Percentiles rank a stretch among this genome's conserved stretches.
These are phyloP conservation scores for Cladophialophora bantiana DNA, from an alignment of 2,329 filamentous ascomycete species.

Conservation along the genomic window DNA sequence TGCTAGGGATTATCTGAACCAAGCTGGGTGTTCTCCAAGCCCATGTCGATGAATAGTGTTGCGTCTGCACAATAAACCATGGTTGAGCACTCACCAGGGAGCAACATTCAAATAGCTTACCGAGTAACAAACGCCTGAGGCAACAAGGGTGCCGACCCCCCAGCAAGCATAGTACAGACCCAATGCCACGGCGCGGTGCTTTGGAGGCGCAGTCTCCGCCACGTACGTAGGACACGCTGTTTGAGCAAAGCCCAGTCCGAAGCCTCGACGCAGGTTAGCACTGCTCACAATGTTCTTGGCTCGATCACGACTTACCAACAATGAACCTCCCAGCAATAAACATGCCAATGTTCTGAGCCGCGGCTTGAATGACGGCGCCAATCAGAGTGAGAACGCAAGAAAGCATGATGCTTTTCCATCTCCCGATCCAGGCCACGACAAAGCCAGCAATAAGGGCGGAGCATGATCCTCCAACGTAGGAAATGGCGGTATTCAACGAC, in stretches of 20 bases:
- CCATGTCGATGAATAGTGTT: constrained; percentile 47
- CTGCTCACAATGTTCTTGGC: neutral
- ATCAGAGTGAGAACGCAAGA: constrained; percentile 60
- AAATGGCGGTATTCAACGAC: constrained; percentile 44
- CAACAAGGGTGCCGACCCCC: constrained; percentile 33
- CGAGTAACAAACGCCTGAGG: constrained; percentile 32
- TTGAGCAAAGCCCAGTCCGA: constrained; percentile 65
- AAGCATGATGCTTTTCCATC: constrained; percentile 39
- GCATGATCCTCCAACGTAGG: constrained; percentile 42
- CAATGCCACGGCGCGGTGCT: constrained; percentile 28
- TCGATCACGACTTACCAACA: constrained; percentile 47
- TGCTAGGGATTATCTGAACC: constrained; percentile 58
- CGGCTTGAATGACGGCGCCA: constrained; percentile 66
- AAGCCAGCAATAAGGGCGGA: constrained; percentile 37
- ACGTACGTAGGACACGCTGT: constrained; percentile 51
- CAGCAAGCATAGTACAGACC: constrained; percentile 34
- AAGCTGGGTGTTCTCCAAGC: constrained; percentile 62
- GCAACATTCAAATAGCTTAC: constrained; percentile 10
- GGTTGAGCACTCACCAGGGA: neutral
- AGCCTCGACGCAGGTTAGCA: constrained; percentile 42
- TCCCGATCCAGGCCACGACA: constrained; percentile 41
- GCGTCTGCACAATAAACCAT: constrained; percentile 13
- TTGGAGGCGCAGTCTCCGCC: constrained; percentile 29
- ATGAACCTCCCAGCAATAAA: constrained; percentile 66
- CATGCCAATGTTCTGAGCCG: constrained; percentile 64